Base-by-base conservation (phyloP, 441 rosid genomes). In the Gossypium schwendimanii region DNA sequence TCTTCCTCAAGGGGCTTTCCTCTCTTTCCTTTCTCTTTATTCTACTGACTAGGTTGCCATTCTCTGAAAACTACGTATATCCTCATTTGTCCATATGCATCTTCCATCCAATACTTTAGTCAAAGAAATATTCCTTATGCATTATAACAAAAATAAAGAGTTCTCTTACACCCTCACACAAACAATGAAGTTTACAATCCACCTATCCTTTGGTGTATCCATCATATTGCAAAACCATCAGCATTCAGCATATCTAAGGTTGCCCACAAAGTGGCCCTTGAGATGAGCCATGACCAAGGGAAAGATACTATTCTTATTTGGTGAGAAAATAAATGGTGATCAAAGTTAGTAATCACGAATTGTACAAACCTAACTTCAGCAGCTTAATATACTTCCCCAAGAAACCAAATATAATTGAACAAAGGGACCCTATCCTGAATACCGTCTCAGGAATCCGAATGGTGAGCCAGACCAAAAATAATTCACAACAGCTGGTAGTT, bases 221-320 rank as follows among this genome's bases (percentile, higher is more conserved):
- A 65, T 47, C 1, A 65, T 14, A 64, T 65, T 15, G 18, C 36
- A 65, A n/a, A 65, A 65, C 12, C 70, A 23, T 65, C 70, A 45
- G 55, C 33, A 14, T 15, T 65, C 70, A 45, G 70, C 70, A 14
- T 15, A 65, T 64, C 47, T 20, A 65, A 65, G 14, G 24, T 21
- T 11, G 14, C 47, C 18, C 39, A 65, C 2, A 14, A 41, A 20
- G 10, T 39, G 45, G 31, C 50, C 50, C 31, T 36, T n/a, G 6
- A 20, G 50, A 41, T 39, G 52, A 20, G 14, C 36, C 55, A 65
- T 44, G 21, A 65, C 18, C 36, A 23, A 45, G 39, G 20, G 55
- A 65, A 64, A 14, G 33, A 23, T 14, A 23, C 11, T 41, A 20
- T 63, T 31, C 57, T 47, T 65, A 47, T 23, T 65, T 23, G 9